phyloP scores from a whole-genome alignment of 306 rosid species.

The Rosa chinensis region DNA sequence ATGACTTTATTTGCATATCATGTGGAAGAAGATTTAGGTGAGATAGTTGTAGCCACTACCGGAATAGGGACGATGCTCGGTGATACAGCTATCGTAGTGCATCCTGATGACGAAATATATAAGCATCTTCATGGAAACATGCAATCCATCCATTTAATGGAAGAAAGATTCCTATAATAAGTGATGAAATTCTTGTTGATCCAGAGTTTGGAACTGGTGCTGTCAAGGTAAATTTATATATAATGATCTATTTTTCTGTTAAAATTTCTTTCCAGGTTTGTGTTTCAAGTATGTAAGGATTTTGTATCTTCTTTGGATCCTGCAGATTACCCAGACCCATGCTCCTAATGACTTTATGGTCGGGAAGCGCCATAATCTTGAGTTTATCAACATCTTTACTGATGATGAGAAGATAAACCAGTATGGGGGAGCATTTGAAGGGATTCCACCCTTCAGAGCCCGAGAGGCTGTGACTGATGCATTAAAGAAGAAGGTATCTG shows the following conservation, averaged over 20 bases:
- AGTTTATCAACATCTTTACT: neutral
- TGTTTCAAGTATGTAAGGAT: neutral
- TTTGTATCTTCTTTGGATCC: neutral
- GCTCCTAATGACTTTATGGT: neutral
- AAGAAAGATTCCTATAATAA: constrained; percentile 69
- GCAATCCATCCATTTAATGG: constrained; percentile 88
- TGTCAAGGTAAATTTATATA: constrained; percentile 59
- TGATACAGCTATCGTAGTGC: constrained; percentile 87
- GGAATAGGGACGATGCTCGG: constrained; percentile 96
- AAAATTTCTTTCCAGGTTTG: neutral
- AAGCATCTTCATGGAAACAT: constrained; percentile 73
- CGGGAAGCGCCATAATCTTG: neutral
- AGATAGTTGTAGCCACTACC: constrained; percentile 91
- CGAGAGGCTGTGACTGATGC: constrained; percentile 37
- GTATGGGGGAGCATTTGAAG: neutral
- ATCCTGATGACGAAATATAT: constrained; percentile 72
- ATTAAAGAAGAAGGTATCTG: constrained; percentile 53
- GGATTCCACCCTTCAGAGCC: neutral
- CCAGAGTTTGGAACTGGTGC: constrained; percentile 86
- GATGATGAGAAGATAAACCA: neutral
- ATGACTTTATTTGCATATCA: constrained; percentile 81
- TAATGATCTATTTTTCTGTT: too few species aligned
- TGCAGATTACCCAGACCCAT: neutral
- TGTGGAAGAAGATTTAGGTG: constrained; percentile 74
- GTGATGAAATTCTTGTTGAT: constrained; percentile 89